Conservation (phyloP, 441 rosid species). For the Adansonia grandidieri region DNA sequence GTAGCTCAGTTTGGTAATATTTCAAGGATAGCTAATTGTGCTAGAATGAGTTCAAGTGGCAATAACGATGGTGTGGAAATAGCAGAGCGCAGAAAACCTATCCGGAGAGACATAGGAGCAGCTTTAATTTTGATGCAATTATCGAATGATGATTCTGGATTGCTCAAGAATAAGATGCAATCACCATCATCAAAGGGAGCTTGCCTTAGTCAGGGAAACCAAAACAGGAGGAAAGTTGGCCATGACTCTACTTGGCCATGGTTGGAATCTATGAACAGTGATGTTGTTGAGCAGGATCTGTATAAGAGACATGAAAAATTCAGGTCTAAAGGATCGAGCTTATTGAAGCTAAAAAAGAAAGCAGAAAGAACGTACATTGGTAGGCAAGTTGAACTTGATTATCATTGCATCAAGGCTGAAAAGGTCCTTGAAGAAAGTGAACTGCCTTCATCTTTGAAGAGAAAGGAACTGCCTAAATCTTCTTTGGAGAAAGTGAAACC, state of each 20-base stretch:
- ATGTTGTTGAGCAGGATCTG: constrained; percentile 30
- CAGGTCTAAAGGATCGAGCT: not conserved
- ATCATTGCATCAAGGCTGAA: constrained; percentile 17
- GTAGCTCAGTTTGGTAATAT: not conserved
- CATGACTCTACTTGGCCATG: not conserved
- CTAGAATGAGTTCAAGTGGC: constrained; percentile 5
- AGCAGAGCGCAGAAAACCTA: not conserved
- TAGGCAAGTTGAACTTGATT: constrained; percentile 20
- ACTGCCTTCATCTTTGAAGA: constrained; percentile 29
- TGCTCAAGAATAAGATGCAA: constrained; percentile 34
- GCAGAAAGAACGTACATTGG: constrained; percentile 6
- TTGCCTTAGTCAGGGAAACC: constrained; percentile 21
- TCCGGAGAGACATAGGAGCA: constrained; percentile 24
- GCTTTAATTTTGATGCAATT: constrained; percentile 35
- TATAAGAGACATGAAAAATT: constrained; percentile 18
- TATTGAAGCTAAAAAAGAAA: constrained; percentile 30
- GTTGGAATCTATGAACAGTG: not conserved
- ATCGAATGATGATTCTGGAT: constrained; percentile 27
- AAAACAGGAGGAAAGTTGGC: constrained; percentile 20
- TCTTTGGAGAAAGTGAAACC: constrained; percentile 31
- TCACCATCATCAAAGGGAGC: constrained; percentile 21
- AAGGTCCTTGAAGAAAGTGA: constrained; percentile 30
- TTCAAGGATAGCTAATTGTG: not conserved
- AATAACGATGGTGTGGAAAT: not conserved
- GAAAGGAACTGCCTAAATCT: constrained; percentile 28